Base-by-base conservation (phyloP, 805 yeast species). In the Jamesozyma hellenica region DNA sequence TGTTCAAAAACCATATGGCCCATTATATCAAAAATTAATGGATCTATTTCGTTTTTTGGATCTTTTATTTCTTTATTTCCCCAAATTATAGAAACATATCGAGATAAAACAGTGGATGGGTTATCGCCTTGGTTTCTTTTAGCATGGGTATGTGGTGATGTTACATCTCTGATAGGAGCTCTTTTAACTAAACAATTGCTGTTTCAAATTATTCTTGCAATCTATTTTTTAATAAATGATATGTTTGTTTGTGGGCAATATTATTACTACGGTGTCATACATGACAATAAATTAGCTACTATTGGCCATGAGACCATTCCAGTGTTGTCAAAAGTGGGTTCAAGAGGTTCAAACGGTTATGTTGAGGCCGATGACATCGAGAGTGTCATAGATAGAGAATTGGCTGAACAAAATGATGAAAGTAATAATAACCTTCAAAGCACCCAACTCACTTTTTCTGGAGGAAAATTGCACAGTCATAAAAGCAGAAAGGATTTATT, bases 171-270 rank as follows among this genome's bases (percentile, higher is more conserved):
- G 23, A 34, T 71, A 0, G 96, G 96, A 0, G 85, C 95, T 44
- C 43, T 83, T 0, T 55, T 86, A 35, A 86, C 95, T 0, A 56
- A 73, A 6, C 96, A 88, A 44, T 65, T 86, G 35, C 76, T 80
- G n/a, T 88, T 87, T 60, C 96, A 87, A 56, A 71, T 77, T 10
- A 63, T 77, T 17, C 64, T 87, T 14, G 84, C 94, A 0, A 42
- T 72, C 2, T 88, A 88, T 60, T 87, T 83, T 55, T 65, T 90
- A 37, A 60, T 69, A 42, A 82, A 83, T 45, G 96, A 88, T 60
- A 39, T 71, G 18, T 64, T 84, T 10, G 65, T 88, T 23, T 68
- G 78, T 35, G 67, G 71, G 4, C 96, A 88, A 57, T 87, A 70
- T 56, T 72, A 75, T 59, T 77, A 83, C 60, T 88, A 86, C 58